phyloP scores from a whole-genome alignment of 2,329 filamentous ascomycete genomes.

The Talaromyces sp. region DNA sequence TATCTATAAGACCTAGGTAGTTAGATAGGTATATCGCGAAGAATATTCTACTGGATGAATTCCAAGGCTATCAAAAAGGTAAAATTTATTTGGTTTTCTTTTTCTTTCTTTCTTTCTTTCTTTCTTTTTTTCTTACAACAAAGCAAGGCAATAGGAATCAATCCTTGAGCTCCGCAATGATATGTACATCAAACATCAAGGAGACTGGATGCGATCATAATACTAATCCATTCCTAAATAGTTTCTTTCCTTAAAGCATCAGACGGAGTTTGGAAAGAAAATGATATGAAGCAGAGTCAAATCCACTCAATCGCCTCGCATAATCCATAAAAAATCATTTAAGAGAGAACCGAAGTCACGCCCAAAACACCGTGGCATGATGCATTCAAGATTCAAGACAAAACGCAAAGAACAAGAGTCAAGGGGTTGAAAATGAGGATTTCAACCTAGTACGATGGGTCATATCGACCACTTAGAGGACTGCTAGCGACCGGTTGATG shows the following conservation, averaged over 20 bases:
- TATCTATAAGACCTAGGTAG: not conserved
- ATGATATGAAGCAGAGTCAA: not conserved
- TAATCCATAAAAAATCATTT: not conserved
- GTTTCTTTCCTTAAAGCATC: not conserved
- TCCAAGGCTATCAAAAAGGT: too few relatives aligned
- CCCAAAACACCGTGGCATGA: conserved; percentile 23
- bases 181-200: too few relatives aligned
- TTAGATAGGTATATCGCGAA: not conserved
- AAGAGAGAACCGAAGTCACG: conserved; percentile 4
- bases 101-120: too few relatives aligned
- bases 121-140: too few relatives aligned
- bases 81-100: too few relatives aligned
- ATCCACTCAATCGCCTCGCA: not conserved
- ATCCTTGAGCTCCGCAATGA: too few relatives aligned
- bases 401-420: not conserved
- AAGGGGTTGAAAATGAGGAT: not conserved
- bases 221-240: not conserved
- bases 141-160: too few relatives aligned
- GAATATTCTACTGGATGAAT: too few relatives aligned
- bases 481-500: conserved; percentile 24
- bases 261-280: not conserved
- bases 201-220: not conserved
- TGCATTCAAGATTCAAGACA: conserved; percentile 12
- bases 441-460: not conserved
- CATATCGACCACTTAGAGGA: conserved; percentile 17